Conservation (phyloP, 202 grass and related monocot species). For the Miscanthus sacchariflorus region DNA sequence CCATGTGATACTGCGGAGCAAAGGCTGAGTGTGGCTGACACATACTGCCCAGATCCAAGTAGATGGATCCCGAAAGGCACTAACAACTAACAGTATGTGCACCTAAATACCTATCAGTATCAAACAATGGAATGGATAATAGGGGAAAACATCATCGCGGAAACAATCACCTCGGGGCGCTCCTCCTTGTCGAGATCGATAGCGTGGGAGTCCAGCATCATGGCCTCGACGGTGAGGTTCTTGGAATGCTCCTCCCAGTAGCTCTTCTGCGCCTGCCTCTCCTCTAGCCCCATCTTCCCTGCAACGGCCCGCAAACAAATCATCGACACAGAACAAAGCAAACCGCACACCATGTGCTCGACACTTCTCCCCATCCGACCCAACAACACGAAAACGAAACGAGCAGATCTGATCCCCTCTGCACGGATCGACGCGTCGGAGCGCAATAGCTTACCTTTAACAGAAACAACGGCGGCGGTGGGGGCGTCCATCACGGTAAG, state of each 20-base stretch:
- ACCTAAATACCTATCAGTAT: neutral
- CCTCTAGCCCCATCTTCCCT: constrained; percentile 48
- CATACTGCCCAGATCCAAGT: constrained; percentile 24
- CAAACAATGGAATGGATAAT: neutral
- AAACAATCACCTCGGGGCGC: constrained; percentile 77
- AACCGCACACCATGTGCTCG: constrained; percentile 12
- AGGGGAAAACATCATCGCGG: neutral
- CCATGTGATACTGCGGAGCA: neutral
- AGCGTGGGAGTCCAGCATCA: constrained; percentile 96
- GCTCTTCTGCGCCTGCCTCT: constrained; percentile 81
- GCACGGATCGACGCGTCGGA: neutral
- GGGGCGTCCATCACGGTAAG: constrained; percentile 52
- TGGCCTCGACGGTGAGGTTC: constrained; percentile 92
- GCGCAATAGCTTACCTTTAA: constrained; percentile 52
- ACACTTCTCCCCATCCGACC: constrained; percentile 12
- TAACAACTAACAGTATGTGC: neutral
- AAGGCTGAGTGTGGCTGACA: neutral
- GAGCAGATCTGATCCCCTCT: constrained; percentile 44
- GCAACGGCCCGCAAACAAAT: neutral
- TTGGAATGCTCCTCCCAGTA: constrained; percentile 97
- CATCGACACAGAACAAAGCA: neutral
- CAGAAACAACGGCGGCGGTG: neutral
- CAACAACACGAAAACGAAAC: constrained; percentile 7
- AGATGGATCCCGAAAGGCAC: neutral
- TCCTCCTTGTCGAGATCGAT: constrained; percentile 95